Conservation (phyloP, 495 filamentous ascomycete genomes). For the Achaetomiella virescens region DNA sequence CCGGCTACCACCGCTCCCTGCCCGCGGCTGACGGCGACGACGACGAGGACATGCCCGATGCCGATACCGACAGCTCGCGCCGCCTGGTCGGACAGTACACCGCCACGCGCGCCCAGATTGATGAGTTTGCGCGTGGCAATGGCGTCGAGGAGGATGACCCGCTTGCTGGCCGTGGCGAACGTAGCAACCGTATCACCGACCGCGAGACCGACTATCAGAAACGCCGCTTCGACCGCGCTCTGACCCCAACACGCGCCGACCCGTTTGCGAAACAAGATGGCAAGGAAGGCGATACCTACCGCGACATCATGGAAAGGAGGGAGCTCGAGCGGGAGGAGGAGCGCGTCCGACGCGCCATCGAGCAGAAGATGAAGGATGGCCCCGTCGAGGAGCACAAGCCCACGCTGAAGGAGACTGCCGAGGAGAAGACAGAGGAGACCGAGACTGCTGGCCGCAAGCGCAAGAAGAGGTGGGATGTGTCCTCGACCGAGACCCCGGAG, state of each 20-base stretch:
- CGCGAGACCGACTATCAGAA: constrained; percentile 98
- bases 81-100: constrained; percentile 95
- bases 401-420: constrained; percentile 57
- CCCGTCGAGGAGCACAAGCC: constrained; percentile 59
- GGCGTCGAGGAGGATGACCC: constrained; percentile 91
- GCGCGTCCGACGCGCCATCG: constrained; percentile 72
- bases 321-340: constrained; percentile 95
- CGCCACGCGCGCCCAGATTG: constrained; percentile 80
- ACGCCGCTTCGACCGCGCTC: constrained; percentile 76
- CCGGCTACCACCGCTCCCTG: constrained; percentile 86
- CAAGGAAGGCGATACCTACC: constrained; percentile 63
- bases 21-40: constrained; percentile 76
- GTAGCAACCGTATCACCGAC: constrained; percentile 80
- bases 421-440: constrained; percentile 67
- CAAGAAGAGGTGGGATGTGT: constrained; percentile 91
- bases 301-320: constrained; percentile 82
- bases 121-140: constrained; percentile 82
- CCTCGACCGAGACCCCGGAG: constrained; percentile 44
- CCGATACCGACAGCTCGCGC: constrained; percentile 63
- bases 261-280: constrained; percentile 73
- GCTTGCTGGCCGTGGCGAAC: constrained; percentile 71
- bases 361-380: constrained; percentile 54
- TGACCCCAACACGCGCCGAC: constrained; percentile 85
- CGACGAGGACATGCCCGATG: constrained; percentile 72
- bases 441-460: constrained; percentile 61